Conservation (phyloP, 2,329 filamentous ascomycete genomes). For the Aureobasidium sp. region DNA sequence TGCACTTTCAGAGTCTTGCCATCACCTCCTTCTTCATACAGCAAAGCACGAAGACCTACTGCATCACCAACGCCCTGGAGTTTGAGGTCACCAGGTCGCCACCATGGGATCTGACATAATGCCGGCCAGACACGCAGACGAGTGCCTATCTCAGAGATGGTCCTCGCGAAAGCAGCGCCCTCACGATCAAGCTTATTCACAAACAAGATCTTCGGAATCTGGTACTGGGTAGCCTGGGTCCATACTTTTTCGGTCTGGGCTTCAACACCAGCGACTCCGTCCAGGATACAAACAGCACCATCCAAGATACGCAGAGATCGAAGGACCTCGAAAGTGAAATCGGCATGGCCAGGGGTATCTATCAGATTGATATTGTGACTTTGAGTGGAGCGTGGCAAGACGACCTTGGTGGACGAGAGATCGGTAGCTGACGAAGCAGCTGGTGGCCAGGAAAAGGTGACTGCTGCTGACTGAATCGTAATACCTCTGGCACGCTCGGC, state of each 20-base stretch:
- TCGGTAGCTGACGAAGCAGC: slow-evolving; percentile 24
- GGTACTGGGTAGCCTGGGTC: slow-evolving; percentile 78
- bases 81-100: slow-evolving; percentile 62
- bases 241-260: slow-evolving; percentile 96
- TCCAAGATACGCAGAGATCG: slow-evolving; percentile 83
- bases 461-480: slow-evolving; percentile 94
- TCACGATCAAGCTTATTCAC: slow-evolving; percentile 83
- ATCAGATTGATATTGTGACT: slow-evolving; percentile 80
- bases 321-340: slow-evolving; percentile 95
- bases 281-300: slow-evolving; percentile 85
- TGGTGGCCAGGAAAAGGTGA: slow-evolving; percentile 89
- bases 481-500: slow-evolving; percentile 88
- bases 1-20: slow-evolving; percentile 50
- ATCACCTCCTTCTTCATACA: slow-evolving; percentile 63
- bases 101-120: slow-evolving; percentile 94
- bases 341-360: slow-evolving; percentile 92
- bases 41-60: slow-evolving; percentile 65
- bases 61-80: slow-evolving; percentile 83
- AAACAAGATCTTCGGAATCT: slow-evolving; percentile 74
- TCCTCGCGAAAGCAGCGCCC: slow-evolving; percentile 73
- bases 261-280: slow-evolving; percentile 89
- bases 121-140: slow-evolving; percentile 78
- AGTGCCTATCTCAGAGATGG: slow-evolving; percentile 76
- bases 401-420: background rate
- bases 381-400: slow-evolving; percentile 43